Percentiles rank a stretch among this genome's conserved stretches.
Conservation (phyloP, 2,329 filamentous ascomycete genomes). For the Mycocentrospora acerina region DNA sequence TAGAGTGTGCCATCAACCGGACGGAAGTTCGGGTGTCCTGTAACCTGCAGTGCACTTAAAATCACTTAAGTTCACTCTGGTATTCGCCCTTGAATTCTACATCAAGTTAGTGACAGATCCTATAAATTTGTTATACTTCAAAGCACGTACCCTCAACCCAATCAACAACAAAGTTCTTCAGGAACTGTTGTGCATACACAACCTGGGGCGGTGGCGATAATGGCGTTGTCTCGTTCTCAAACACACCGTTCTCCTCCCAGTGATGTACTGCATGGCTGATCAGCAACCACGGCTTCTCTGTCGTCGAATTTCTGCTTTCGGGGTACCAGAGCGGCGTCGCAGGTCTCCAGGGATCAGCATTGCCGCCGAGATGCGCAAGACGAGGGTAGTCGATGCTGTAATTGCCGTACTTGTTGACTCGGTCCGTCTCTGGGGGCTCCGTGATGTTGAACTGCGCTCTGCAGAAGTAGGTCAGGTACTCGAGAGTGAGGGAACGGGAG, state of each 20-base stretch:
- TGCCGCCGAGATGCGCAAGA: constrained; percentile 75
- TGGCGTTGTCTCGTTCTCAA: constrained; percentile 61
- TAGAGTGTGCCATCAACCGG: too few species aligned
- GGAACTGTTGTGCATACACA: constrained; percentile 58
- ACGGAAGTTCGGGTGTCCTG: too few species aligned
- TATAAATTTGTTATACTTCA: background rate
- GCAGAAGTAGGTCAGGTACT: constrained; percentile 65
- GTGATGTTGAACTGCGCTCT: constrained; percentile 69
- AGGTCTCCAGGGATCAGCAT: constrained; percentile 77
- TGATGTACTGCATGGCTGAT: constrained; percentile 77
- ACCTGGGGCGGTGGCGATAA: constrained; percentile 62
- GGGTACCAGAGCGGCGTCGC: constrained; percentile 71
- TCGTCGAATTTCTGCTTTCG: constrained; percentile 59
- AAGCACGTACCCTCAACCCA: constrained; percentile 60
- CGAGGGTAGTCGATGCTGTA: constrained; percentile 72
- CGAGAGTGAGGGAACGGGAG: constrained; percentile 67
- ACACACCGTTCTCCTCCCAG: constrained; percentile 74
- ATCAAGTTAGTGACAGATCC: background rate
- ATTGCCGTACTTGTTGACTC: constrained; percentile 76
- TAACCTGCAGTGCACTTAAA: too few species aligned
- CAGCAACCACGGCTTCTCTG: constrained; percentile 69
- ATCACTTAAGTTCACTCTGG: constrained; percentile 8
- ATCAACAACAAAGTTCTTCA: constrained; percentile 63
- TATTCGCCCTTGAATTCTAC: constrained; percentile 13
- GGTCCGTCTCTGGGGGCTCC: constrained; percentile 60